Base-by-base conservation (phyloP, 345 rosid genomes). In the Acer campestre region DNA sequence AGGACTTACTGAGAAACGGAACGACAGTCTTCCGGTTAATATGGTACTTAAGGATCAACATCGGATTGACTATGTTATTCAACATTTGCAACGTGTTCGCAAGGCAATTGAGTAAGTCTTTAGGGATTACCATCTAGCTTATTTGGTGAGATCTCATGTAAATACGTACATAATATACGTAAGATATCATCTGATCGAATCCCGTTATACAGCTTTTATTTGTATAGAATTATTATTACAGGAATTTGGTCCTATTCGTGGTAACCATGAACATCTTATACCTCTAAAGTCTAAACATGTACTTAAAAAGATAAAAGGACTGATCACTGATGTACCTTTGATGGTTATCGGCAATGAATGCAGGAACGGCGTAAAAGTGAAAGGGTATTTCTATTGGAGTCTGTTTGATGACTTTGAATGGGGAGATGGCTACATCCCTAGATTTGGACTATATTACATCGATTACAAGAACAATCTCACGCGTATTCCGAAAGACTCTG, bases 331-430 rank as follows among this genome's bases (percentile, higher is more conserved):
- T 35, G 38, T 35, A 35, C 38, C 5, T 35, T 40, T 61, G 10
- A 61, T 61, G 22, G 25, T 20, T 59, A 59, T 20, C 7, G 1
- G 1, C 6, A 67, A n/a, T 11, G 17, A 17, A 29, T 17, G 25
- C 81, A 85, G 86, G 65, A 49, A 79, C 68, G 90, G 91, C 2
- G 87, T 82, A 72, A 82, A 88, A 13, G 89, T 90, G 23, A 83
- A 86, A 81, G 94, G 94, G 31, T 92, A 90, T 69, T 80, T 90
- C 17, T 86, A 86, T 65, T 92, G 91, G 91, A 86, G 84, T 77
- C 64, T 86, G 2, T 58, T 90, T 68, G 93, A 91, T 79, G 83
- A 88, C 56, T 88, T 90, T 77, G 93, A 91, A 68, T 91, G 91
- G 89, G 68, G 16, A 2, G 70, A 78, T 40, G 91, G 92, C 6